These are phyloP conservation scores for Colletotrichum falcatum DNA, from an alignment of 2,329 filamentous ascomycete species.

Conservation along the genomic window DNA sequence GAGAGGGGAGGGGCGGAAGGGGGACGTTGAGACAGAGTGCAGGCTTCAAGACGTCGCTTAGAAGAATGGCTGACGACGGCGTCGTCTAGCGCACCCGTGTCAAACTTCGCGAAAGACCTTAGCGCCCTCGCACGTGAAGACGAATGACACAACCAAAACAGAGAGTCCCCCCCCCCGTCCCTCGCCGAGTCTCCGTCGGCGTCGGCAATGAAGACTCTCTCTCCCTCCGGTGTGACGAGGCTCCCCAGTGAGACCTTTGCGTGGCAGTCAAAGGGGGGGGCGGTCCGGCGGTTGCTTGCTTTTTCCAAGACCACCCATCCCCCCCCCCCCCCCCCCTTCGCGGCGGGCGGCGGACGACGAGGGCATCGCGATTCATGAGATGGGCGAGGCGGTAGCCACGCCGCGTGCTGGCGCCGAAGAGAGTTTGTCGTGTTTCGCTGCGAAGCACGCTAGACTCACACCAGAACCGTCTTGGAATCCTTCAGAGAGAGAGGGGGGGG, in stretches of 20 bases:
- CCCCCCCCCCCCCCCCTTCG: constrained; percentile 2
- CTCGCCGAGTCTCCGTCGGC: constrained; percentile 8
- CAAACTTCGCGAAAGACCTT: constrained; percentile 31
- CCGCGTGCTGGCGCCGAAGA: constrained; percentile 35
- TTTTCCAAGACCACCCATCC: constrained; percentile 16
- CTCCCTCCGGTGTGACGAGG: constrained; percentile 8
- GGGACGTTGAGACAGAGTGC: constrained; percentile 37
- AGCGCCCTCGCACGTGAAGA: constrained; percentile 31
- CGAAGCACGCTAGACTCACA: constrained; percentile 40
- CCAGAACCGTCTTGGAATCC: constrained; percentile 37
- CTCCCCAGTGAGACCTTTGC: constrained; percentile 8
- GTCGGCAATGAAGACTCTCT: constrained; percentile 9
- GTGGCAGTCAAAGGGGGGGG: constrained; percentile 16
- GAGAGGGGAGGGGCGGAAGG: too few relatives aligned
- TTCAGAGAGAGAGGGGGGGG: constrained; percentile 23
- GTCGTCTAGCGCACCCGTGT: constrained; percentile 37
- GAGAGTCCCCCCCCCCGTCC: too few relatives aligned
- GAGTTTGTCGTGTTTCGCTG: constrained; percentile 28
- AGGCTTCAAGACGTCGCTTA: constrained; percentile 35
- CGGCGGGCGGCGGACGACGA: too few relatives aligned
- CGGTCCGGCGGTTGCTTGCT: constrained; percentile 33
- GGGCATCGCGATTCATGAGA: constrained; percentile 25
- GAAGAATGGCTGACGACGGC: constrained; percentile 33
- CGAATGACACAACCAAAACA: constrained; percentile 9
- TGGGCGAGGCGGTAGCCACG: constrained; percentile 17